Conservation (phyloP, 352 stramenopile genomes). For the Pythium phragmiticola region DNA sequence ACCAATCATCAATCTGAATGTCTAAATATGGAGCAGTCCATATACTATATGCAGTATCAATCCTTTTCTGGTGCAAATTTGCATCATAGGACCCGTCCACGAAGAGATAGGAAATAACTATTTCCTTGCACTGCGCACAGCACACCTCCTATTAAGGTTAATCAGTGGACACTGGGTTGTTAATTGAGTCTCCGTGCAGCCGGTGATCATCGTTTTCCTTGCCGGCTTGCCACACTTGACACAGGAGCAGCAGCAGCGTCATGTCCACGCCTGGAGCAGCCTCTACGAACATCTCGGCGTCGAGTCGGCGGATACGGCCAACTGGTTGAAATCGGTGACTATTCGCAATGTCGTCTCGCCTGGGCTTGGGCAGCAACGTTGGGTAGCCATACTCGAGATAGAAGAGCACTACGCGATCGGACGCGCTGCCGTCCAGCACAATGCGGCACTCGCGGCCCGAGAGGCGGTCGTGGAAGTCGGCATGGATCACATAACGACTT, state of each 20-base stretch:
- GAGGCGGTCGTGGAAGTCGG: constrained; percentile 10
- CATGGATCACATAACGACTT: neutral
- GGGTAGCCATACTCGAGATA: constrained; percentile 1
- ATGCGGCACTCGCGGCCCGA: constrained; percentile 1
- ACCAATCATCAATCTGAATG: neutral
- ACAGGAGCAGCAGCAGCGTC: constrained; percentile 8
- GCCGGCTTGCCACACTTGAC: neutral
- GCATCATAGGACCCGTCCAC: no score
- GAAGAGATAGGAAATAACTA: no score
- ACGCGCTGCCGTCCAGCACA: constrained; percentile 1
- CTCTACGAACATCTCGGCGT: neutral
- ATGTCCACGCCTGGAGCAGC: constrained; percentile 9
- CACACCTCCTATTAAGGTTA: no score
- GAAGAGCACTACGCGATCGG: constrained; percentile 10
- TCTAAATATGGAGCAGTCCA: no score
- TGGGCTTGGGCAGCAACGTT: neutral
- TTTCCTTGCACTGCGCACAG: no score
- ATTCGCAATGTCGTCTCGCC: neutral
- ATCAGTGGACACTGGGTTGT: no score
- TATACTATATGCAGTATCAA: no score
- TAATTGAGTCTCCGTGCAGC: no score
- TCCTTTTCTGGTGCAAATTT: no score
- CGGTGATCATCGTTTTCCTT: no score
- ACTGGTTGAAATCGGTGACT: neutral
- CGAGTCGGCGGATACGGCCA: constrained; percentile 5